Base-by-base conservation (phyloP, 352 stramenopile genomes). In the Phytopythium sindhum region DNA sequence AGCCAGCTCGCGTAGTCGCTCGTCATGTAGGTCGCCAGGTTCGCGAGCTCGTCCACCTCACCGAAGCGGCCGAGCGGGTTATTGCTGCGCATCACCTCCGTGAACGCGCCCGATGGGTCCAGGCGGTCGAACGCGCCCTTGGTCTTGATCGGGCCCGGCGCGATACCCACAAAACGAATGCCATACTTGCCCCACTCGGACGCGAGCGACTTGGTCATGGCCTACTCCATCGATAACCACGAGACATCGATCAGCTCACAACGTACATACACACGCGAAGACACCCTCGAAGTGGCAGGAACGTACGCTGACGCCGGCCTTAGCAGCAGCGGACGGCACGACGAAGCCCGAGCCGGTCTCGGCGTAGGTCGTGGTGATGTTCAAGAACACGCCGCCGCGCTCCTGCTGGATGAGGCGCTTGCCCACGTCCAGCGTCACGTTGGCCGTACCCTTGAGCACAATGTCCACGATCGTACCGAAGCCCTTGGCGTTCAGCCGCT, bases 381-480 rank as follows among this genome's bases (percentile, higher is more conserved):
- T 99, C 47, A 99, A 85, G 69, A 99, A 98, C 9, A 95, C 77
- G 26, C 89, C 92, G 42, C 79, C 78, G 33, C 84, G 78, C 9
- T 89, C 77, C n/a, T 76, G 78, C 53, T 80, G 72, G 59, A 94
- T 93, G 77, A 93, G 85, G 60, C 82, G 81, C 61, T 93, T 90
- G 48, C 83, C 87, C 0, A 80, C 83, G 45, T 94, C 83, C 53
- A 91, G 68, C 61, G 85, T 94, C 57, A 96, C 82, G 67, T 94
- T 94, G 65, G 84, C 84, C 31, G 84, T 91, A 31, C 87, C 87
- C 67, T 93, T 91, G 41, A 96, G 78, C 58, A 94, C 97, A 74
- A 99, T 99, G 53, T 98, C 96, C 67, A 99, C 89, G 23, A 99
- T 97, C 31, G 97, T 99, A 35, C 90, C 89, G 70, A 99, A 98